These are phyloP conservation scores for Ophiostoma sp. DNA, from an alignment of 2,329 filamentous ascomycete genomes.

Conservation along the genomic window DNA sequence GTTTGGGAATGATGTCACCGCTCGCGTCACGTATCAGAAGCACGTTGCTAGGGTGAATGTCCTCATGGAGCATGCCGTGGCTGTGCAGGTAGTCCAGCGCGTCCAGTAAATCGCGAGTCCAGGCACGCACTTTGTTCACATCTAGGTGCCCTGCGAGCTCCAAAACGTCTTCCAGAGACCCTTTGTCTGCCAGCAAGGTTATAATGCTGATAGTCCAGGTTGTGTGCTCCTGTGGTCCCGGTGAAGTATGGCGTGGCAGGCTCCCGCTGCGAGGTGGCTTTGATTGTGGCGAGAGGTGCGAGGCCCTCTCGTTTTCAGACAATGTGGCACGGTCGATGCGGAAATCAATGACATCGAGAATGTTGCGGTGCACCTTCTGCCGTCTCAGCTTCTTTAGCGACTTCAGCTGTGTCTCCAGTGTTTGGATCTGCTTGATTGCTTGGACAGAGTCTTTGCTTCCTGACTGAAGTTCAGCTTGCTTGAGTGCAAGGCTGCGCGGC, in stretches of 20 bases:
- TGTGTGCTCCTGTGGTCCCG: conserved; percentile 34
- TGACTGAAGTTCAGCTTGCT: conserved; percentile 59
- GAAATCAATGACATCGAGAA: conserved; percentile 77
- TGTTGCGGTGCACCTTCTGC: conserved; percentile 69
- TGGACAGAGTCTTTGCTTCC: conserved; percentile 53
- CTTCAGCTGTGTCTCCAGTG: conserved; percentile 71
- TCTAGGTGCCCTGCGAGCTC: conserved; percentile 71
- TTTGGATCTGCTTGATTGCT: conserved; percentile 70
- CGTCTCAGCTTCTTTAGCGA: conserved; percentile 69
- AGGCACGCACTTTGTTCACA: conserved; percentile 71
- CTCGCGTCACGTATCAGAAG: conserved; percentile 65
- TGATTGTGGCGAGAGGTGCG: conserved; percentile 10
- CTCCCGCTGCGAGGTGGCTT: conserved; percentile 12
- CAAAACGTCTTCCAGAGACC: conserved; percentile 74
- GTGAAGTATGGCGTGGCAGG: conserved; percentile 6
- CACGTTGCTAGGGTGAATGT: conserved; percentile 74
- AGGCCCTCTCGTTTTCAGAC: neutral
- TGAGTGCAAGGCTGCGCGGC: conserved; percentile 64
- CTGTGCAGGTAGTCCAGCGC: conserved; percentile 82
- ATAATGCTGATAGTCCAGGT: conserved; percentile 71
- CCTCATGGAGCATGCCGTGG: conserved; percentile 75
- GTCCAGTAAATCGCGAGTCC: conserved; percentile 88
- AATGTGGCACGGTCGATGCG: conserved; percentile 55
- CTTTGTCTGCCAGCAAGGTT: conserved; percentile 71
- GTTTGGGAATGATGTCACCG: conserved; percentile 65